Evolutionary conservation across 208 protist genomes (phyloP).

Genomic region (Leishmania amazonensis): DNA sequence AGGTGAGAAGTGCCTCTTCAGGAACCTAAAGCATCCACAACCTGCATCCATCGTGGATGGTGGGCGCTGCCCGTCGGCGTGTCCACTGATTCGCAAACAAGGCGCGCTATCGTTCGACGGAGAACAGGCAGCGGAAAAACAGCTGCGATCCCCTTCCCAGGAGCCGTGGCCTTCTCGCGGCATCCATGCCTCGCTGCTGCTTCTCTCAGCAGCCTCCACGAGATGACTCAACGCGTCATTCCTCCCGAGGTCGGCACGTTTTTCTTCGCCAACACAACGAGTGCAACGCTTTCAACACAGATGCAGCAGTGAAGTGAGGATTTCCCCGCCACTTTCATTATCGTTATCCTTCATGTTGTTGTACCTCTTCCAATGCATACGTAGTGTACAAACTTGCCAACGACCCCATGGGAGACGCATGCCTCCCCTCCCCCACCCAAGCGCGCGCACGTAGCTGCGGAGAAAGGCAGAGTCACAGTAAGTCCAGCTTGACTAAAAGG

Average conservation of each 20-base stretch:
- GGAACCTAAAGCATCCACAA: neutral
- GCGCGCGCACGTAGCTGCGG: no score
- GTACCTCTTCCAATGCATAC: neutral
- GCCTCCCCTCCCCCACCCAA: neutral
- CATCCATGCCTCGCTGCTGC: neutral
- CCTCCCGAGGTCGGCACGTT: neutral
- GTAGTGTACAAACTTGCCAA: neutral
- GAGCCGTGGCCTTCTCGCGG: neutral
- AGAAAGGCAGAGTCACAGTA: neutral
- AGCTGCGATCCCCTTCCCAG: neutral
- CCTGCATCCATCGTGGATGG: neutral
- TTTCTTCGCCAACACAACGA: neutral
- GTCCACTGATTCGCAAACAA: neutral
- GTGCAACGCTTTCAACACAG: neutral
- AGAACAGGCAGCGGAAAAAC: neutral
- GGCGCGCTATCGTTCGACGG: neutral
- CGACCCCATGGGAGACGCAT: neutral
- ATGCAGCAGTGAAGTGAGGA: neutral
- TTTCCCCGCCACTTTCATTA: neutral
- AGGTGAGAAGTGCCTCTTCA: neutral
- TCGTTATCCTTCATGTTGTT: neutral
- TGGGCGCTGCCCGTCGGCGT: neutral
- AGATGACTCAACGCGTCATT: neutral
- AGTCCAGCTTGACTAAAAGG: neutral
- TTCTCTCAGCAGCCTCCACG: neutral